Evolutionary conservation across 768 basidiomycete species (phyloP).

Genomic region (Hypholoma fasciculare): DNA sequence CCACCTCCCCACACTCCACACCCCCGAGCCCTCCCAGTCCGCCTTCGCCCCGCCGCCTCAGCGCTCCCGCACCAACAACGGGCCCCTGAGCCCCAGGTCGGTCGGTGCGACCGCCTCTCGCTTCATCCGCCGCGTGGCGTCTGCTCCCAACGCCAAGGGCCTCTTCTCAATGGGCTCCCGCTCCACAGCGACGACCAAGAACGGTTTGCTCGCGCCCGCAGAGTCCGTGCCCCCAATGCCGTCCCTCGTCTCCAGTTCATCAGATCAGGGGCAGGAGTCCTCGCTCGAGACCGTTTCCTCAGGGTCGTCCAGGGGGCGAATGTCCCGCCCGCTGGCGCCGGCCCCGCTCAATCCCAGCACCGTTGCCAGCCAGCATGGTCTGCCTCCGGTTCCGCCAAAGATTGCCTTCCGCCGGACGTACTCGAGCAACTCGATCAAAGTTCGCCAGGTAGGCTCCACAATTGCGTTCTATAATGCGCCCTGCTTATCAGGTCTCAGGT

Average conservation of each 20-base stretch:
- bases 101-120: conserved; percentile 79
- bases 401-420: conserved; percentile 91
- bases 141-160: conserved; percentile 94
- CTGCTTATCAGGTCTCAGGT: conserved; percentile 49
- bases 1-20: conserved; percentile 46
- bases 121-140: conserved; percentile 93
- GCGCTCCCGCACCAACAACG: conserved; percentile 44
- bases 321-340: conserved; percentile 34
- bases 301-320: conserved; percentile 61
- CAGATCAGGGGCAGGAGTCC: conserved; percentile 67
- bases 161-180: conserved; percentile 70
- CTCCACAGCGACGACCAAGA: conserved; percentile 61
- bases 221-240: conserved; percentile 60
- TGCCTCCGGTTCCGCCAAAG: conserved; percentile 49
- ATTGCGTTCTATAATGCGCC: conserved; percentile 3
- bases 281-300: conserved; percentile 82
- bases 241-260: conserved; percentile 43
- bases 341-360: conserved; percentile 29
- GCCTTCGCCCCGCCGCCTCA: conserved; percentile 26
- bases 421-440: conserved; percentile 96
- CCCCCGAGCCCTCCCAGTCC: conserved; percentile 10
- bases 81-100: conserved; percentile 64
- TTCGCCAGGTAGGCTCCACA: conserved; percentile 63
- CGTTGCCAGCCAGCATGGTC: conserved; percentile 38
- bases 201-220: conserved; percentile 75